A percentile compares a stretch with the other conserved stretches of the same genome.
Conservation (phyloP, 352 stramenopile genomes). For the Pythium biforme region DNA sequence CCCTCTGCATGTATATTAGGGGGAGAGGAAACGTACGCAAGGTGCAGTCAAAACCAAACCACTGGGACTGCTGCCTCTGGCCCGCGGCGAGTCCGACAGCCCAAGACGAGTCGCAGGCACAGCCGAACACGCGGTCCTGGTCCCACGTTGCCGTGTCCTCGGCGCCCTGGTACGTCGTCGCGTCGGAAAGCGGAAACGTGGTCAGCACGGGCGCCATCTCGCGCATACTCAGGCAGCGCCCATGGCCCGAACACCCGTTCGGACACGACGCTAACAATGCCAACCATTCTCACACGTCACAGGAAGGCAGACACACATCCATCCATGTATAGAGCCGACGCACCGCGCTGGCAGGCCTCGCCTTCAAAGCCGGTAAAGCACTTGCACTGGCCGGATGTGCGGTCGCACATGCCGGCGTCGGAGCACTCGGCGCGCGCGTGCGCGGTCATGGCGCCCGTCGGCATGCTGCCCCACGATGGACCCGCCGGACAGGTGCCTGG, state of each 20-base stretch:
- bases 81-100: conserved; percentile 61
- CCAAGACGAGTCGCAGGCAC: conserved; percentile 80
- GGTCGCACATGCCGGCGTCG: conserved; percentile 59
- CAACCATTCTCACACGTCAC: no score
- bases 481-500: conserved; percentile 67
- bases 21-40: conserved; percentile 30
- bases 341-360: conserved; percentile 67
- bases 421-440: conserved; percentile 63
- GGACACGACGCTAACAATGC: conserved; percentile 36
- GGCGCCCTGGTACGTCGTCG: conserved; percentile 55
- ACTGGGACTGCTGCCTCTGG: conserved; percentile 82
- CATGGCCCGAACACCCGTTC: conserved; percentile 71
- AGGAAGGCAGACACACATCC: neutral
- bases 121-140: conserved; percentile 71
- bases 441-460: conserved; percentile 36
- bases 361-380: conserved; percentile 73
- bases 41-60: conserved; percentile 89
- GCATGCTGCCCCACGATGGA: conserved; percentile 60
- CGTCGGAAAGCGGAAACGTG: conserved; percentile 55
- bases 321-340: neutral
- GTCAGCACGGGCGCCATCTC: conserved; percentile 44
- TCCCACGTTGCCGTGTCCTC: conserved; percentile 66
- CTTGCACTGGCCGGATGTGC: conserved; percentile 49
- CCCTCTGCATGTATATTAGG: neutral
- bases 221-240: conserved; percentile 69